Evolutionary conservation across 495 filamentous ascomycete species (phyloP).

Genomic region (Trichocladium uniseriatum): DNA sequence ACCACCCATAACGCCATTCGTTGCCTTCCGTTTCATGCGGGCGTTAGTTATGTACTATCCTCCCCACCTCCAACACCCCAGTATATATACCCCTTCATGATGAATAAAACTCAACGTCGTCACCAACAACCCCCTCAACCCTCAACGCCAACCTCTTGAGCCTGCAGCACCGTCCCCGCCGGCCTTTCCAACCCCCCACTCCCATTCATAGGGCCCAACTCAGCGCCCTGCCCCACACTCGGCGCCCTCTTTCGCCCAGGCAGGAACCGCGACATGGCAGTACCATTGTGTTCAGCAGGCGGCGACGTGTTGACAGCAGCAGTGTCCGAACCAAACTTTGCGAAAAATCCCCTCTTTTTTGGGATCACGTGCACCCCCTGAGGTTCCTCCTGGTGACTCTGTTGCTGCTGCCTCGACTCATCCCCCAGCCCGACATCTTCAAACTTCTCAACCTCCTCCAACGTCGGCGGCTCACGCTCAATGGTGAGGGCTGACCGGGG

Average conservation of each 20-base stretch:
- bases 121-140: conserved; percentile 10
- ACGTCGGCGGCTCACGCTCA: conserved; percentile 47
- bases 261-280: conserved; percentile 52
- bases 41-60: no score
- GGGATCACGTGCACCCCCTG: conserved; percentile 19
- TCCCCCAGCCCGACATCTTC: conserved; percentile 88
- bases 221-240: conserved; percentile 62
- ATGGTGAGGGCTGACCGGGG: conserved; percentile 39
- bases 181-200: no score
- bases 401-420: conserved; percentile 31
- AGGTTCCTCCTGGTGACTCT: neutral
- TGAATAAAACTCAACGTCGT: neutral
- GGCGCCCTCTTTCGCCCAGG: conserved; percentile 49
- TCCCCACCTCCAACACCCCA: no score
- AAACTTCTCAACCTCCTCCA: conserved; percentile 52
- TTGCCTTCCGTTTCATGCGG: no score
- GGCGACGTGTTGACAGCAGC: conserved; percentile 2
- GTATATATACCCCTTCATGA: no score
- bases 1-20: neutral
- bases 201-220: conserved; percentile 49
- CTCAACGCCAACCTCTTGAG: conserved; percentile 32
- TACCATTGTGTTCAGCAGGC: conserved; percentile 30
- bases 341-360: conserved; percentile 78
- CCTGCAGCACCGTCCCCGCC: conserved; percentile 22
- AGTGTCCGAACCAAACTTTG: conserved; percentile 56